Percentiles rank a stretch among this genome's conserved stretches.
Evolutionary conservation across 225 moss, liverwort and hornwort genomes (phyloP).

Genomic region (Antitrichia curtipendula): DNA sequence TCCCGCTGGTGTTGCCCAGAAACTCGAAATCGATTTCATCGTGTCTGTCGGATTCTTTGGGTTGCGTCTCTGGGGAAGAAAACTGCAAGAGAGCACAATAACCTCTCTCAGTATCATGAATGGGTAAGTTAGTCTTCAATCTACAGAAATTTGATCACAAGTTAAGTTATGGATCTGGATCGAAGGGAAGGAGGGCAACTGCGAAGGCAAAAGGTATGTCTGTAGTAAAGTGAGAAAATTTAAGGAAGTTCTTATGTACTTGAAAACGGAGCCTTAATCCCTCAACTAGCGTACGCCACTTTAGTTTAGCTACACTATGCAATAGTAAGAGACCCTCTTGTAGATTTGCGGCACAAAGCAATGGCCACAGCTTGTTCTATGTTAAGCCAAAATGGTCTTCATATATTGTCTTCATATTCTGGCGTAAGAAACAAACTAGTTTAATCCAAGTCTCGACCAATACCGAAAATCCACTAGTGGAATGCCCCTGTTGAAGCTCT

Average conservation of each 20-base stretch:
- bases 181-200: background rate
- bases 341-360: background rate
- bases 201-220: background rate
- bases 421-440: background rate
- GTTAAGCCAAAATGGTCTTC: background rate
- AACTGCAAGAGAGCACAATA: slow-evolving; percentile 4
- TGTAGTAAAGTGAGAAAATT: background rate
- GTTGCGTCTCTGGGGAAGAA: slow-evolving; percentile 17
- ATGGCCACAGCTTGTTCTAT: background rate
- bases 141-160: background rate
- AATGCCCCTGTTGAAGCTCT: background rate
- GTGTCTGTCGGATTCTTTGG: slow-evolving; percentile 14
- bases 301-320: background rate
- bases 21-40: slow-evolving; percentile 53
- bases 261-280: background rate
- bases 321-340: background rate
- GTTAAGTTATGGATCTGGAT: background rate
- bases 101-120: background rate
- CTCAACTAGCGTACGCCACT: background rate
- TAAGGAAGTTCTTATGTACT: background rate
- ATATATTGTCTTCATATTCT: background rate
- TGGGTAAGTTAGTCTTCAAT: background rate
- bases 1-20: slow-evolving; percentile 28
- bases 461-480: background rate
- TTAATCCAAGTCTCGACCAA: background rate